Conservation (phyloP, 345 rosid genomes). For the Stellera chamaejasme region DNA sequence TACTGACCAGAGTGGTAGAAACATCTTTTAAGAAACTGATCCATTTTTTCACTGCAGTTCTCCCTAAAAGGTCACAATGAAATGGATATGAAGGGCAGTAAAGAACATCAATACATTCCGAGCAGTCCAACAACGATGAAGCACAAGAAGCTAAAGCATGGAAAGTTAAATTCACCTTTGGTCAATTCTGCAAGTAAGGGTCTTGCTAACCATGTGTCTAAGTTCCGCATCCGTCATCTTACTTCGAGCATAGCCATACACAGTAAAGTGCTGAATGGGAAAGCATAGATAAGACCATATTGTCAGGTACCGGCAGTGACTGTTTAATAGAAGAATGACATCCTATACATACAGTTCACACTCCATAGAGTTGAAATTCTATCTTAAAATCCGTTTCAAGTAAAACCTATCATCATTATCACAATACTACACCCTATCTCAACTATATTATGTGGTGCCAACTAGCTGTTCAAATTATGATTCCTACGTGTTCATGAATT, state of each 20-base stretch:
- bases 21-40: constrained; percentile 88
- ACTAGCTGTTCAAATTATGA: too few species aligned
- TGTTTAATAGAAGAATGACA: background rate
- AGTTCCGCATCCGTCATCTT: constrained; percentile 95
- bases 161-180: constrained; percentile 45
- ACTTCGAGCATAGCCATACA: constrained; percentile 94
- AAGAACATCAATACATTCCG: background rate
- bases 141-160: background rate
- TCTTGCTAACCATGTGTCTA: constrained; percentile 89
- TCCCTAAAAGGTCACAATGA: constrained; percentile 41
- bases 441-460: too few species aligned
- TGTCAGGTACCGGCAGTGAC: background rate
- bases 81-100: constrained; percentile 9
- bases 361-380: background rate
- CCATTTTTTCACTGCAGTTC: constrained; percentile 92
- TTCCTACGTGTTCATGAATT: too few species aligned
- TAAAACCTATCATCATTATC: too few species aligned
- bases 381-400: constrained; percentile 9
- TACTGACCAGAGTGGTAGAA: constrained; percentile 98
- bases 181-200: constrained; percentile 94
- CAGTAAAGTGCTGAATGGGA: constrained; percentile 67
- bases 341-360: background rate
- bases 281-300: background rate
- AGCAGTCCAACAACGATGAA: constrained; percentile 3
- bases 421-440: too few species aligned